Evolutionary conservation across 306 rosid species (phyloP), one percentile per base, ranked within the genome.

Genomic region (Medicago ruthenica): DNA sequence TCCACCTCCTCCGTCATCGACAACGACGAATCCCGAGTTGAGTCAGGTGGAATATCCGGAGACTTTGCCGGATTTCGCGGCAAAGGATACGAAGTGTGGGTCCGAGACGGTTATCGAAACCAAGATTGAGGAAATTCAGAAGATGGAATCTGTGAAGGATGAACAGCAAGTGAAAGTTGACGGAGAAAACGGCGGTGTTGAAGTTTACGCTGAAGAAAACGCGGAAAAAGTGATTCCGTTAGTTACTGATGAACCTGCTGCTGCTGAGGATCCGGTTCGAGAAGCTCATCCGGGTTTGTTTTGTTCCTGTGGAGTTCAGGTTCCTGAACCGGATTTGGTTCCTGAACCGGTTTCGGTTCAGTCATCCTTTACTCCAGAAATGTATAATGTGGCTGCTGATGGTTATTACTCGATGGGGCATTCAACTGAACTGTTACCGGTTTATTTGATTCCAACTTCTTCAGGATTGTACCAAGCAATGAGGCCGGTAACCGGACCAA

Each of bases 381-480:
- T 89, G 73, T 3, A 87, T 6, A 78, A 84, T 77, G 79, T 67
- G 45, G 60, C 80, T 9, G 68, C 16, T 50, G 20, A 15, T 6
- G 2, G 89, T 7, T 88, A 81, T 67, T 87, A 84, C 60, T 57
- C 89, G 24, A 2, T 86, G 20, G 63, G 69, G 9, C 15, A 80
- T 27, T 48, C 66, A 1, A 16, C 83, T 8, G 91, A 89, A 53
- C 94, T 79, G 58, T 84, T 76, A 42, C 92, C 87, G 15, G 83
- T 93, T 45, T 93, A 88, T 83, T 70, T 88, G 67, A 77, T 93
- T 58, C 85, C 79, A 20, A 88, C 94, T 0, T 85, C 87, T 1
- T 66, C 82, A 0, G 97, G 93, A 6, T 51, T 89, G 2, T 88
- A 76, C 57, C 98, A 93, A 64, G 91, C 96, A 2, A 67, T 88